Base-by-base conservation (phyloP, 2,329 filamentous ascomycete genomes). In the Claviceps sp. region DNA sequence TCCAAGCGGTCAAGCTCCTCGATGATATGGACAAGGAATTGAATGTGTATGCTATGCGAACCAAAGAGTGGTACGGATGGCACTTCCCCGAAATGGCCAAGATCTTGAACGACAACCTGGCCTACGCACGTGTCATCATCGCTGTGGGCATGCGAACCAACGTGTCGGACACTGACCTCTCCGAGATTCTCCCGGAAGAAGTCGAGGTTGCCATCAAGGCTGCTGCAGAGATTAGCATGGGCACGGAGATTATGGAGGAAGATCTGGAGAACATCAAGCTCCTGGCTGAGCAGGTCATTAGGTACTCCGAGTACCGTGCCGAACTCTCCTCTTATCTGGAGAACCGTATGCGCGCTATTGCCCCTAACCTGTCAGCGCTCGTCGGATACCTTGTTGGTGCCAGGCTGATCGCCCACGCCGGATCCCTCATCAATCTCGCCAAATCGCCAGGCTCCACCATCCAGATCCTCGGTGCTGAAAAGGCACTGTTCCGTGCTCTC, bases 1-100 rank as follows among this genome's bases (percentile, higher is more conserved):
- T 98, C 54, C 93, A 98, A 73, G 90, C 90, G 53, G 93, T 98
- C 66, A 85, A 86, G 58, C 81, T 96, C 50, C 78, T 98, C 47
- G 93, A 98, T 66, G 93, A 98, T 58, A 75, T 98, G 56, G 93
- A 98, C 75, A 98, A 98, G 78, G 93, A 98, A 72, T 77, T 98
- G 58, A 98, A 98, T 76, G 93, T 88, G 61, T 97, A 96, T 66
- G 91, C 93, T 58, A 98, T 98, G 93, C 81, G 93, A 69, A 89
- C 96, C 56, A 97, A 97, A 82, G 93, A 98, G 71, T 98, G 93
- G 93, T 98, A 98, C 68, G 93, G 93, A 64, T 98, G 93, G 93
- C 93, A 97, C 72, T 98, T 97, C 76, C 93, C 93, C 42, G 93
- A 98, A 75, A 83, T 98, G 78, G 90, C 88, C 65, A 91, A 90